Conservation (phyloP, 345 rosid genomes). For the Salix dunnii region DNA sequence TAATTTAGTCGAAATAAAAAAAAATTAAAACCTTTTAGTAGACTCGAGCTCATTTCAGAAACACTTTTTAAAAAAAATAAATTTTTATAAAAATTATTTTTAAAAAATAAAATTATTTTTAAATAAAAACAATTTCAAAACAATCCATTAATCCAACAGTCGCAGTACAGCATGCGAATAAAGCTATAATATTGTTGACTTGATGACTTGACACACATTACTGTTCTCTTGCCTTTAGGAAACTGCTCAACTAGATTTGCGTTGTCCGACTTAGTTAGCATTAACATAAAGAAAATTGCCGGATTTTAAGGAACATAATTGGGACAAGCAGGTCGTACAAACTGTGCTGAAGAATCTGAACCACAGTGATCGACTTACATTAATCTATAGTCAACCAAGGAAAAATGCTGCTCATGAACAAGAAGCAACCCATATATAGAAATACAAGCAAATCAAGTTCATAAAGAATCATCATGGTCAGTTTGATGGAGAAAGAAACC, state of each 20-base stretch:
- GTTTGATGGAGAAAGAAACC: neutral
- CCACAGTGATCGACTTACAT: neutral
- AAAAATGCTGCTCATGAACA: neutral
- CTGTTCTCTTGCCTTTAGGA: too few species aligned
- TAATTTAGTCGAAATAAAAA: too few species aligned
- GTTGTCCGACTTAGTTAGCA: neutral
- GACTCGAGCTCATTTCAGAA: too few species aligned
- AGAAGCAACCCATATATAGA: neutral
- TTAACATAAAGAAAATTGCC: neutral
- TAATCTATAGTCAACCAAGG: neutral
- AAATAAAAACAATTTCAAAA: neutral
- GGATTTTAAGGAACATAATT: neutral
- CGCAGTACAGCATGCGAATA: too few species aligned
- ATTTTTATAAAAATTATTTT: too few species aligned
- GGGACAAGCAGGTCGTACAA: neutral
- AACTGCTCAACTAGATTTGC: neutral
- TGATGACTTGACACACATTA: too few species aligned
- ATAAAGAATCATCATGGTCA: neutral
- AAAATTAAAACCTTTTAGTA: too few species aligned
- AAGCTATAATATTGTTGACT: too few species aligned
- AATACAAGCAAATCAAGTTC: neutral
- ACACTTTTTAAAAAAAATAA: too few species aligned
- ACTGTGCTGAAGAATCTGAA: neutral
- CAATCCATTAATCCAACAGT: too few species aligned
- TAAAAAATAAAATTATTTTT: too few species aligned